phyloP scores from a whole-genome alignment of 345 rosid species.

The Syzygium aromaticum region DNA sequence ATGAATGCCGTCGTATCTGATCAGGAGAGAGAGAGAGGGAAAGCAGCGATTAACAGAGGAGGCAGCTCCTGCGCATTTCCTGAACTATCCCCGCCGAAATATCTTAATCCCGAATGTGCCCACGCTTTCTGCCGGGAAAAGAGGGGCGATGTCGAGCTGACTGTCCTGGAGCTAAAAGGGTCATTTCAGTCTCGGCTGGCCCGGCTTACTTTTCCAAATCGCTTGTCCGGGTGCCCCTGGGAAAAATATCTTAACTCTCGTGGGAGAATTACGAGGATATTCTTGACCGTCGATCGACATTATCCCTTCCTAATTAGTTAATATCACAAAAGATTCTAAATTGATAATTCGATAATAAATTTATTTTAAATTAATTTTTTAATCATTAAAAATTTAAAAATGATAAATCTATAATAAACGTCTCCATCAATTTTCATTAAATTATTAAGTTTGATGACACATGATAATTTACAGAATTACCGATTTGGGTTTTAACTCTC shows the following conservation, averaged over 20 bases:
- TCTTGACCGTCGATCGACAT: background rate
- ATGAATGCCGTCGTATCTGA: background rate
- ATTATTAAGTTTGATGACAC: too few relatives aligned
- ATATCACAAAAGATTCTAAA: too few relatives aligned
- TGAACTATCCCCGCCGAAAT: background rate
- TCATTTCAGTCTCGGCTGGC: background rate
- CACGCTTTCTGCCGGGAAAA: background rate
- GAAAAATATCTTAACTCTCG: background rate
- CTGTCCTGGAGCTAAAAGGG: background rate
- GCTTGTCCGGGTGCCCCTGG: background rate
- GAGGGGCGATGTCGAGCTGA: background rate
- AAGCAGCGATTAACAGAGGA: background rate
- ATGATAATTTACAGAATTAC: too few relatives aligned
- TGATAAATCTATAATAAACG: too few relatives aligned
- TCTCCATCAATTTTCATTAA: too few relatives aligned
- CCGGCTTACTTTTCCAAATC: background rate
- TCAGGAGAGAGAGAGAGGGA: background rate
- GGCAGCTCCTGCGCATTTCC: background rate
- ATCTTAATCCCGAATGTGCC: background rate
- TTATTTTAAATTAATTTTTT: too few relatives aligned
- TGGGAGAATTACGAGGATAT: background rate
- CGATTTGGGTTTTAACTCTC: too few relatives aligned
- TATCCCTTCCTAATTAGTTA: background rate
- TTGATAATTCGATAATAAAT: too few relatives aligned
- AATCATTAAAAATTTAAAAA: too few relatives aligned